Evolutionary conservation across 371 early-diverging fungal genomes (phyloP), one percentile per base, ranked within the genome.

Genomic region (Mortierella sp.): DNA sequence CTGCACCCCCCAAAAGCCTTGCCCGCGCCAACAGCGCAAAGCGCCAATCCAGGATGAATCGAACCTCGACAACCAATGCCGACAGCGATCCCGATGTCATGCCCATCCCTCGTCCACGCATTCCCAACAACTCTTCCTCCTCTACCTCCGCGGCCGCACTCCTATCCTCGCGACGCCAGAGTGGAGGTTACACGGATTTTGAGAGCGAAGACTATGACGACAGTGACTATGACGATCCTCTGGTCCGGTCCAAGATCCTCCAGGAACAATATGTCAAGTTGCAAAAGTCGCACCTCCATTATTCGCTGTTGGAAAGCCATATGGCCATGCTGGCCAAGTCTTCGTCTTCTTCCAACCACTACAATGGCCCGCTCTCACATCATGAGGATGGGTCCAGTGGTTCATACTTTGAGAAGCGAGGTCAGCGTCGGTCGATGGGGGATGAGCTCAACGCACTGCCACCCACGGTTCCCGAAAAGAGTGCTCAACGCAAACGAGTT

Each of bases 191-290:
- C n/a, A 30, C 56, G 0, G 75, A 63, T 45, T 52, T 65, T 26
- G 75, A 76, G 66, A 76, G 77, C 21, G 77, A 76, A 21, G 77
- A 64, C 19, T 71, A 64, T 23, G 77, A 72, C n/a, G 77, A 76
- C 29, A 76, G 77, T 45, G 77, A 76, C 45, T 7, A 45, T 7
- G 77, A 76, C 9, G 77, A 76, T 14, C 23, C 56, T 7, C 47
- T 55, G 16, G 30, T 57, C 2, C 61, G 60, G 25, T 60, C 72
- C 12, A 71, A 64, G 47, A 68, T 60, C 30, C 62, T 76, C 18
- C 77, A 76, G 59, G 72, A 71, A 26, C 77, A 76, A 44, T 76
- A 76, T 29, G n/a, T 60, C 1, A 60, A 64, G 4, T 50, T 76
- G 15, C 77, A 76, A 62, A 66, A 65, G 51, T 68, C 77, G 15